Conservation (phyloP, 2,329 filamentous ascomycete species). For the Curvularia sp. region DNA sequence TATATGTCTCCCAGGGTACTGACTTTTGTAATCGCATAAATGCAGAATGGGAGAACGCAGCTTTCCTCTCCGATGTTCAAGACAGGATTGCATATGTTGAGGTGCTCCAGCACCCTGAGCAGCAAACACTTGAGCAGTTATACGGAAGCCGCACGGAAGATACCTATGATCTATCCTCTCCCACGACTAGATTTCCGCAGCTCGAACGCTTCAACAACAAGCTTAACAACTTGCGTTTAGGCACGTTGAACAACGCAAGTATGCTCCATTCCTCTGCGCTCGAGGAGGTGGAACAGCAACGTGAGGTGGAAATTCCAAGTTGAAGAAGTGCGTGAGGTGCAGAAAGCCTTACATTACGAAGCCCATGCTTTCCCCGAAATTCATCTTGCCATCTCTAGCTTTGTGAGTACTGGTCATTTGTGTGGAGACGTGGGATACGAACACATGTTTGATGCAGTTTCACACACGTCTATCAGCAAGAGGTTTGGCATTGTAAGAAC, state of each 20-base stretch:
- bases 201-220: conserved; percentile 34
- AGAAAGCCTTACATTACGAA: conserved; percentile 53
- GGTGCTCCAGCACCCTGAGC: conserved; percentile 59
- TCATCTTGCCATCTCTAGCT: conserved; percentile 53
- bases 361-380: conserved; percentile 57
- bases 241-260: background rate
- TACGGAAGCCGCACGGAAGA: conserved; percentile 51
- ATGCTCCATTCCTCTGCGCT: conserved; percentile 55
- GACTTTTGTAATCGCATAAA: conserved; percentile 66
- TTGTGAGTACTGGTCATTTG: conserved; percentile 54
- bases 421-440: conserved; percentile 46
- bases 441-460: conserved; percentile 53
- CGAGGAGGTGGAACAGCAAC: conserved; percentile 64
- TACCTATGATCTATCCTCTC: conserved; percentile 19
- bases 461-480: conserved; percentile 43
- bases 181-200: conserved; percentile 37
- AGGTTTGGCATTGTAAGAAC: conserved; percentile 34
- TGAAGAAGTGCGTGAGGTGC: conserved; percentile 61
- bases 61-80: conserved; percentile 47
- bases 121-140: conserved; percentile 63
- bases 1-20: conserved; percentile 65
- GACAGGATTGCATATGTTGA: conserved; percentile 53
- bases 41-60: conserved; percentile 52
- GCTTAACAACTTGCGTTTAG: conserved; percentile 52
- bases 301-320: conserved; percentile 66